Base-by-base conservation (phyloP, 805 yeast genomes). In the Candida saitoana region DNA sequence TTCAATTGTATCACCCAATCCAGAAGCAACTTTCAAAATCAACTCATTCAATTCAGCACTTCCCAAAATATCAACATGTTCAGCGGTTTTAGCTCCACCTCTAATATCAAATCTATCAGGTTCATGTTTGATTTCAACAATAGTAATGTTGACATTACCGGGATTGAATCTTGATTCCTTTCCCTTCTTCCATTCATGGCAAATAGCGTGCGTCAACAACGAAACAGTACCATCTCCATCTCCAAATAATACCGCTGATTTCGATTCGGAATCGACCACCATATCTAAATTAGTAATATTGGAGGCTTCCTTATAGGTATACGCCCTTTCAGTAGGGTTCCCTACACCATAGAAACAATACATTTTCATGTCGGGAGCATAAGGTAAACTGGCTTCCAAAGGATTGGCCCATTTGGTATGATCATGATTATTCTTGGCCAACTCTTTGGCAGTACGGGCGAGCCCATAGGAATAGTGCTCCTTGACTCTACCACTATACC, bases 191-290 rank as follows among this genome's bases (percentile, higher is more conserved):
- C 96, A 90, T 57, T 84, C 82, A 56, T 93, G 96, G 57, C 96
- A 87, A 80, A 89, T 87, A 1, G 87, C 54, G 54, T 93, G 98
- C 1, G 97, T 82, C 49, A 89, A 63, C 16, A 93, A 55, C 2
- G 96, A 87, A 3, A 93, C 85, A 0, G 99, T 93, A 3, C 99
- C 99, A 62, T 93, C 99, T 19, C 99, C 99, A 57, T 93, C 96
- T 1, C 96, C 83, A 55, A 87, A 71, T 29, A 74, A 72, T 0
- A 93, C 96, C 0, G 95, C 82, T 29, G 75, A 69, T 3, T 65
- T 69, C 32, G 75, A 71, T 7, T 77, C 85, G 18, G 76, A 63
- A 50, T 85, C 88, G 39, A 93, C 87, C 0, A 91, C 76, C 42
- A 86, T 74, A 47, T 84, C 80, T 48, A 91, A 66, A 3, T 56